These are phyloP conservation scores for Vinca major DNA, from an alignment of 305 asterid species.

Conservation along the genomic window DNA sequence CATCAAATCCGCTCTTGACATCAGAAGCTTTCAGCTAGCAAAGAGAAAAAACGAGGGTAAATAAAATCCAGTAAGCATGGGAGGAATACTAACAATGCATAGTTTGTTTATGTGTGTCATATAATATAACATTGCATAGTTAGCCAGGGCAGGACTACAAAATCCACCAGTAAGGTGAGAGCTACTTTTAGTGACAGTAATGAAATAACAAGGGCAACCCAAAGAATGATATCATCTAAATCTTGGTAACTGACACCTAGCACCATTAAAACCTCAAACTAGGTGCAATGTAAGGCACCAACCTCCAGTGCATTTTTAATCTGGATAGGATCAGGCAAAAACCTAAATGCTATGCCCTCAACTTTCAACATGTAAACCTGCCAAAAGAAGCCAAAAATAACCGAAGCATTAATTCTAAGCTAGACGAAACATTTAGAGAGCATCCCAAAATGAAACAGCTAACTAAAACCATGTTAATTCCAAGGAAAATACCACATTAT, in stretches of 20 bases:
- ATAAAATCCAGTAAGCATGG: neutral
- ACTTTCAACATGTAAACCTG: conserved; percentile 96
- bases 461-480: neutral
- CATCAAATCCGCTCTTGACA: conserved; percentile 65
- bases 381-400: neutral
- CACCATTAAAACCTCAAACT: neutral
- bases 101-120: neutral
- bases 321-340: conserved; percentile 93
- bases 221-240: neutral
- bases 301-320: conserved; percentile 82
- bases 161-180: neutral
- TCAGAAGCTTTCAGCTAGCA: conserved; percentile 59
- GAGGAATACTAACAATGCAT: neutral
- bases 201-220: neutral
- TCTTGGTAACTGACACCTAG: neutral
- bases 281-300: conserved; percentile 14
- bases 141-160: neutral
- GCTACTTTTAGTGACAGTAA: neutral
- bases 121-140: too few relatives aligned
- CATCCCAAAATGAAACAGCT: neutral
- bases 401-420: neutral
- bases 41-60: neutral
- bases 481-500: neutral
- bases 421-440: neutral
- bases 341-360: conserved; percentile 95